Conservation (phyloP, 352 stramenopile species). For the Phytopythium delawarense region DNA sequence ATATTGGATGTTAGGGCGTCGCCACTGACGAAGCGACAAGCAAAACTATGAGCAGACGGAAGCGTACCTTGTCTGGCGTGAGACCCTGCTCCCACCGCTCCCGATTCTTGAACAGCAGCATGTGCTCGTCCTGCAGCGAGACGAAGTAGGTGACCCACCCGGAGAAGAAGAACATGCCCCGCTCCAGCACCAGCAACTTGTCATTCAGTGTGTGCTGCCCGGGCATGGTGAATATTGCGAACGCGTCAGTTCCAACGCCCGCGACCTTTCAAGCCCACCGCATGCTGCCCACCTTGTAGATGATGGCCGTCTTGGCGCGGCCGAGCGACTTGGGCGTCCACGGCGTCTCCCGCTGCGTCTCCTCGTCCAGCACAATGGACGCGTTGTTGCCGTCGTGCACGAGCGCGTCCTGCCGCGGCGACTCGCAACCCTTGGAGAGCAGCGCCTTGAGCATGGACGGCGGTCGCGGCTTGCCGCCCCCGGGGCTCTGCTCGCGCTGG, state of each 20-base stretch:
- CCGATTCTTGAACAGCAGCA: constrained; percentile 73
- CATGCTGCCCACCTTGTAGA: constrained; percentile 62
- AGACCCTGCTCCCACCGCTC: constrained; percentile 83
- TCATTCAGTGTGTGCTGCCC: constrained; percentile 83
- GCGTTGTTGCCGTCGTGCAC: constrained; percentile 79
- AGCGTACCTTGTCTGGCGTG: constrained; percentile 66
- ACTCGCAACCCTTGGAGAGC: constrained; percentile 17
- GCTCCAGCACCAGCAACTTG: constrained; percentile 70
- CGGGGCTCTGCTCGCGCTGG: not conserved
- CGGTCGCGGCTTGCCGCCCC: not conserved
- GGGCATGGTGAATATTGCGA: not conserved
- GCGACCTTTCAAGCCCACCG: not conserved
- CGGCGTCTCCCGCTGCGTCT: constrained; percentile 39
- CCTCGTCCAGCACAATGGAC: constrained; percentile 64
- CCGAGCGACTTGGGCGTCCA: constrained; percentile 86
- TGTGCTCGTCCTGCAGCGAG: constrained; percentile 74
- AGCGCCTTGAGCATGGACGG: constrained; percentile 37
- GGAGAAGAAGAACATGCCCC: constrained; percentile 82
- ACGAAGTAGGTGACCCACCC: constrained; percentile 82
- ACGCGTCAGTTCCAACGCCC: not conserved
- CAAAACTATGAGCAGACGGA: not conserved
- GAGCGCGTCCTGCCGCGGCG: constrained; percentile 22
- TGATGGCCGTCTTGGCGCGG: constrained; percentile 78
- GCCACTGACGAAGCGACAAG: not conserved
- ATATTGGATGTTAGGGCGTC: not conserved